Evolutionary conservation across 129 eudicot genomes (phyloP).

Genomic region (Flaveria linearis): DNA sequence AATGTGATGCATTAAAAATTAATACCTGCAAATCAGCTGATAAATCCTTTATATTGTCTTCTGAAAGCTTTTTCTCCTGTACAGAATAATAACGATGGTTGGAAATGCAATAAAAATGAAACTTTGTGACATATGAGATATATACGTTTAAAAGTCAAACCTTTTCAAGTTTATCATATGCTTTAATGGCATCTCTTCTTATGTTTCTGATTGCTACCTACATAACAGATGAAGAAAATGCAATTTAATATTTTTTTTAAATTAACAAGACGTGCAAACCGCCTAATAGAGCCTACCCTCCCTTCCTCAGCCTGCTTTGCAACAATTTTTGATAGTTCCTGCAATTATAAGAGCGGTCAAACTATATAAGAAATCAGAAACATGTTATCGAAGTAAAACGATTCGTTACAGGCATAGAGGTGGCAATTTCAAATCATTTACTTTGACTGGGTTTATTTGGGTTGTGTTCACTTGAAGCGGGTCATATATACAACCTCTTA

Average conservation of each 20-base stretch:
- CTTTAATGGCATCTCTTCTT: constrained; percentile 93
- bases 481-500: neutral
- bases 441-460: neutral
- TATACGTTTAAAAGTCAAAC: constrained; percentile 35
- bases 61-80: constrained; percentile 97
- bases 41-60: constrained; percentile 87
- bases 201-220: constrained; percentile 94
- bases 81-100: neutral
- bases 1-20: neutral
- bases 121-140: neutral
- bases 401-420: constrained; percentile 2
- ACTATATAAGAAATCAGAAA: constrained; percentile 1
- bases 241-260: neutral
- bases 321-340: constrained; percentile 88
- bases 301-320: constrained; percentile 97
- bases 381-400: neutral
- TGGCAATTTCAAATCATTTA: neutral
- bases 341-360: constrained; percentile 29
- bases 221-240: constrained; percentile 6
- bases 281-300: constrained; percentile 49
- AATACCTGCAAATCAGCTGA: constrained; percentile 90
- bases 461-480: neutral
- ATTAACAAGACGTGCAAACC: neutral
- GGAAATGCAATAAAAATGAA: constrained; percentile 10
- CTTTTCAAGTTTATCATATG: constrained; percentile 95